Percentiles rank a stretch among this genome's conserved stretches.
These are phyloP conservation scores for Tetradesmus lagerheimii DNA, from an alignment of 139 green algal species.

Conservation along the genomic window DNA sequence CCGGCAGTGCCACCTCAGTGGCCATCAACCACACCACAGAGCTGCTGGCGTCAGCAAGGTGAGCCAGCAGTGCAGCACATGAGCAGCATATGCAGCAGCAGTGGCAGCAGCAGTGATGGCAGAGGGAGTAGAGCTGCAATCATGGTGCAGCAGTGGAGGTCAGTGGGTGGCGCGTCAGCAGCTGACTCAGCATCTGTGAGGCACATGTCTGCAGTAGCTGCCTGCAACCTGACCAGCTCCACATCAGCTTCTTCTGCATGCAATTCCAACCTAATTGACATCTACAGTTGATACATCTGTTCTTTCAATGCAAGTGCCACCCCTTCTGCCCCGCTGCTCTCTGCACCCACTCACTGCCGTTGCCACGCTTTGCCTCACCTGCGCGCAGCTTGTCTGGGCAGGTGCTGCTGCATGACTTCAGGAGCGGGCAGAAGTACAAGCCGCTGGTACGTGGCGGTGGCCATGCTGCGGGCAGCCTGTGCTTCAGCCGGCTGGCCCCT, in stretches of 20 bases:
- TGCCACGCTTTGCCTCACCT: not conserved
- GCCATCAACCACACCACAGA: not conserved
- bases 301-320: no score
- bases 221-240: no score
- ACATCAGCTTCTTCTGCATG: no score
- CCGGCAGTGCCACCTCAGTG: slow-evolving; percentile 10
- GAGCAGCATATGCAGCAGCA: not conserved
- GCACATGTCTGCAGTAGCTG: no score
- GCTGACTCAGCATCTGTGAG: no score
- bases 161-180: no score
- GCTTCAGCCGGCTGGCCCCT: not conserved
- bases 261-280: no score
- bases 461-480: not conserved
- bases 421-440: not conserved
- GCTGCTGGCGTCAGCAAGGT: slow-evolving; percentile 24
- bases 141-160: no score
- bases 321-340: no score
- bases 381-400: slow-evolving; percentile 25
- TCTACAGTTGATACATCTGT: no score
- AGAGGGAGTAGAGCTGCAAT: no score
- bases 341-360: no score
- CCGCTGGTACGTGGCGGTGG: not conserved
- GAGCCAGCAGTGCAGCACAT: not conserved
- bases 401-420: slow-evolving; percentile 38
- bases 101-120: not conserved